phyloP scores from a whole-genome alignment of 371 early-diverging fungal species.

The Chytridium lagenaria region DNA sequence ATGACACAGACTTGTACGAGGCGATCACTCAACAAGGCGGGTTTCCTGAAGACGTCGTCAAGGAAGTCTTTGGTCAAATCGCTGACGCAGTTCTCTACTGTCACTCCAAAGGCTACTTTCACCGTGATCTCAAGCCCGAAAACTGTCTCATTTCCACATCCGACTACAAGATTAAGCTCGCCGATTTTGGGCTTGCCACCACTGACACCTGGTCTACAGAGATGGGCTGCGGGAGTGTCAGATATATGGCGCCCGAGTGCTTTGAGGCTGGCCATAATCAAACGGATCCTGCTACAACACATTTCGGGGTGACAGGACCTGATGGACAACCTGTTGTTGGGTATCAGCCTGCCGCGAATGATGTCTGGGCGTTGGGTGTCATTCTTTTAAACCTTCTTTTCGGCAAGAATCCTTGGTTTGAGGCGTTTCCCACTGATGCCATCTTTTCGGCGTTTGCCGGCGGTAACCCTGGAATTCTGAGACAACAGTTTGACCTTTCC shows the following conservation, averaged over 20 bases:
- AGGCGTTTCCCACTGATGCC: conserved; percentile 42
- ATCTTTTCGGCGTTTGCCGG: conserved; percentile 53
- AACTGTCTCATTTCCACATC: conserved; percentile 73
- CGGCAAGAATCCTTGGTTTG: conserved; percentile 81
- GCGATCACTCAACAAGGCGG: conserved; percentile 69
- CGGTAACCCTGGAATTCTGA: conserved; percentile 66
- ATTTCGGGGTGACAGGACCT: too few relatives aligned
- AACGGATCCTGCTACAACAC: conserved; percentile 63
- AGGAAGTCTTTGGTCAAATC: conserved; percentile 80
- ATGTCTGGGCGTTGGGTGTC: conserved; percentile 79
- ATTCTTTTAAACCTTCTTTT: conserved; percentile 74
- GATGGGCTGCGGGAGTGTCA: conserved; percentile 87
- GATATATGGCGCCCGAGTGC: conserved; percentile 83
- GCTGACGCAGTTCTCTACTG: conserved; percentile 80
- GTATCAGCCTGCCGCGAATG: conserved; percentile 71
- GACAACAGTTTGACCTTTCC: conserved; percentile 67
- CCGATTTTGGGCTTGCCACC: conserved; percentile 96
- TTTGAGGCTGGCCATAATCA: conserved; percentile 56
- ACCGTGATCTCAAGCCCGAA: conserved; percentile 91
- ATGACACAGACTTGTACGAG: conserved; percentile 80
- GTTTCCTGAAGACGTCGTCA: conserved; percentile 65
- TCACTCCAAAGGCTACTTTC: conserved; percentile 78
- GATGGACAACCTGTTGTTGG: neutral
- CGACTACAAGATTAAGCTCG: conserved; percentile 68
- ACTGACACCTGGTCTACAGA: conserved; percentile 71